A percentile compares a stretch with the other conserved stretches of the same genome.
Evolutionary conservation across 2,329 filamentous ascomycete species (phyloP).

Genomic region (Penicillium thymicola): DNA sequence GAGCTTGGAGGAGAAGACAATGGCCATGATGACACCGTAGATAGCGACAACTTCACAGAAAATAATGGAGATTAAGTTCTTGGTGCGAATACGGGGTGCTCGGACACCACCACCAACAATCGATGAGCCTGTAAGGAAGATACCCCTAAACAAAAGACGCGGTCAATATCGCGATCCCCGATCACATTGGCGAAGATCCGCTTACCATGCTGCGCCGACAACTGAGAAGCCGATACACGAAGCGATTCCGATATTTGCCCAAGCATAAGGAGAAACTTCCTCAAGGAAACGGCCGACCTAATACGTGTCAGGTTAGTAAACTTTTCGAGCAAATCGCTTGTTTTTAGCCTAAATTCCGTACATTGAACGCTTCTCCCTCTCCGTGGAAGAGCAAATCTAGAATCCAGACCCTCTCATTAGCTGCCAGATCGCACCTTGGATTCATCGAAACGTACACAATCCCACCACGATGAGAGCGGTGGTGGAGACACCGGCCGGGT

Average conservation of each 20-base stretch:
- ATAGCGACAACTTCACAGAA: constrained; percentile 99
- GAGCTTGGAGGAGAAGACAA: constrained; percentile 92
- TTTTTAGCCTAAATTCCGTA: constrained; percentile 45
- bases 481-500: constrained; percentile 57
- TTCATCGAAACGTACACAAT: constrained; percentile 61
- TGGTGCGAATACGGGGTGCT: constrained; percentile 95
- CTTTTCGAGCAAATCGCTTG: neutral
- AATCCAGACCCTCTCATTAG: constrained; percentile 20
- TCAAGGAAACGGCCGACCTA: constrained; percentile 92
- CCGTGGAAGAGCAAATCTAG: constrained; percentile 98
- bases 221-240: constrained; percentile 96
- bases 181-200: constrained; percentile 15
- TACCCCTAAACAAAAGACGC: constrained; percentile 66
- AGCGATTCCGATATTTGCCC: constrained; percentile 85
- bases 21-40: constrained; percentile 99
- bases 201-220: constrained; percentile 91
- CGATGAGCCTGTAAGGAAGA: constrained; percentile 96
- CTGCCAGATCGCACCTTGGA: constrained; percentile 13
- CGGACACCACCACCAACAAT: constrained; percentile 96
- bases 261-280: constrained; percentile 87
- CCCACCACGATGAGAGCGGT: constrained; percentile 70
- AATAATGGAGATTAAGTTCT: constrained; percentile 99
- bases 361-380: constrained; percentile 93
- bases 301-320: constrained; percentile 20
- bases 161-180: neutral